These are phyloP conservation scores for Ottelia alismoides DNA, from an alignment of 106 monocot species.

Conservation along the genomic window DNA sequence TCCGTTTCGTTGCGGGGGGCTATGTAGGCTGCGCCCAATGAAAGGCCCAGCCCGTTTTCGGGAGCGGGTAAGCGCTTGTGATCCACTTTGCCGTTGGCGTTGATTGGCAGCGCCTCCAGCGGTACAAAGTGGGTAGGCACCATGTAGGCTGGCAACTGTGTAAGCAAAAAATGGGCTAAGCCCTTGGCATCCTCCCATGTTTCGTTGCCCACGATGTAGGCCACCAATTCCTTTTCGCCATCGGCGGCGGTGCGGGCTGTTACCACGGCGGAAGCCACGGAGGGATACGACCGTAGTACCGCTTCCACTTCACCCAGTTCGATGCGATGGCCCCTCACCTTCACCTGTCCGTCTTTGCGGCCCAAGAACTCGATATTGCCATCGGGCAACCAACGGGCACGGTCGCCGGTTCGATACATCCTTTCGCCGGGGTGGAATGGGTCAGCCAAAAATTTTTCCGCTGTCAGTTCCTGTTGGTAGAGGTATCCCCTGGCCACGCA, in stretches of 20 bases:
- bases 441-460: neutral
- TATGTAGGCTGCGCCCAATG: no score
- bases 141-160: neutral
- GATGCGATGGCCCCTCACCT: neutral
- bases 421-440: neutral
- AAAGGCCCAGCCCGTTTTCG: neutral
- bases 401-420: neutral
- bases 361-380: no score
- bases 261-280: neutral
- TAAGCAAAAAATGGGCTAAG: neutral
- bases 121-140: neutral
- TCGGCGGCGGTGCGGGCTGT: neutral
- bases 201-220: neutral
- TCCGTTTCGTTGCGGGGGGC: neutral
- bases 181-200: neutral
- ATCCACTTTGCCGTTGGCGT: neutral
- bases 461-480: neutral
- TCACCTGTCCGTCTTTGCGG: neutral
- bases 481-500: neutral
- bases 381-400: no score
- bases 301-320: neutral
- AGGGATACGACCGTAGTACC: neutral
- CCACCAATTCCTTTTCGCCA: neutral
- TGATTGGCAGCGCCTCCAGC: neutral
- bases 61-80: neutral